Base-by-base conservation (phyloP, 2,329 filamentous ascomycete genomes). In the Curvularia spicifera region DNA sequence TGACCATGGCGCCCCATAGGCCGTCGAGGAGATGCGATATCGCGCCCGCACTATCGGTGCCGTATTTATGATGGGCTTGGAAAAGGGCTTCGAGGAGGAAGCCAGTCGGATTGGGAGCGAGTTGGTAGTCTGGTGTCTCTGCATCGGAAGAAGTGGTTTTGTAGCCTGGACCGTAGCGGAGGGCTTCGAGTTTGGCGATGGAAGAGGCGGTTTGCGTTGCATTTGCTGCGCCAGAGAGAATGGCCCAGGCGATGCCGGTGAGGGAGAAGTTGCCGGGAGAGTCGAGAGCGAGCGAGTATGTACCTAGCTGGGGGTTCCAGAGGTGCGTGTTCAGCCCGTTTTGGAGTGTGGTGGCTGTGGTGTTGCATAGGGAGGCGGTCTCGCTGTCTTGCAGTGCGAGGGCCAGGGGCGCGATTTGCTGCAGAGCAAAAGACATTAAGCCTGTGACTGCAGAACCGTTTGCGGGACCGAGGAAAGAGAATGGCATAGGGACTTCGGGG, bases 51-150 rank as follows among this genome's bases (percentile, higher is more conserved):
- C 55, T 61, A 8, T 62, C 53, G 15, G 20, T 42, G 9, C 42
- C 47, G 33, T 55, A 55, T 4, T 71, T 13, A 61, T 66, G 48
- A 67, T 51, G 70, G 3, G 70, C 58, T 39, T 69, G 58, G 29
- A 71, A 67, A 0, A 81, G 63, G 0, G 78, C 74, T 40, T 75
- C 66, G 4, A 82, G 73, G 2, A 82, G 67, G 59, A 82, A 81
- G 1, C 79, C 78, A 12, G 74, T 78, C 24, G 79, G 82, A 63
- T 82, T 82, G 10, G 82, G 80, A 3, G 66, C 59, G n/a, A 67
- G 59, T 12, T 66, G 42, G 45, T 67, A 69, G 18, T 67, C 57
- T 3, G 28, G 13, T 12, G 63, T 53, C 33, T 62, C 54, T 18
- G 29, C 26, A 13, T 67, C 63, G 22, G 5, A 66, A 48, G 35